phyloP scores from a whole-genome alignment of 2,329 filamentous ascomycete genomes.

The Aspergillus oerlinghausenensis region DNA sequence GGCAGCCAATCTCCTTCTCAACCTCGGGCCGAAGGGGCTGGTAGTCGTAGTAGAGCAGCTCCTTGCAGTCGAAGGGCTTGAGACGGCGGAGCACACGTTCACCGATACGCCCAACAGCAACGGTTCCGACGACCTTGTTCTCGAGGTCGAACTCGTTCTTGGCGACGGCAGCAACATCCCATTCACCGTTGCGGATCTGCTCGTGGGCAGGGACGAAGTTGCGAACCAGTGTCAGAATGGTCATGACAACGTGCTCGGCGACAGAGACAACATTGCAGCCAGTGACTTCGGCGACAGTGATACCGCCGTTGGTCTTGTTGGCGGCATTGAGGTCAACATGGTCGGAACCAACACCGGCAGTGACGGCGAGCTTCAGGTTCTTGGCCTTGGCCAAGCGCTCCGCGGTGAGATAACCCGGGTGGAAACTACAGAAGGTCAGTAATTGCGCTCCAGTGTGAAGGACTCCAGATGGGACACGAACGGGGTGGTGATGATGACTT shows the following conservation, averaged over 20 bases:
- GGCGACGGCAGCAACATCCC: conserved; percentile 91
- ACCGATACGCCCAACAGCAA: conserved; percentile 94
- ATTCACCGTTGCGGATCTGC: conserved; percentile 81
- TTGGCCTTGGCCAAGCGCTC: conserved; percentile 97
- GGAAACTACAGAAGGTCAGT: conserved; percentile 62
- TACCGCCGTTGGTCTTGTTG: conserved; percentile 96
- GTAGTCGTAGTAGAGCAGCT: conserved; percentile 99
- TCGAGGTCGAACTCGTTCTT: conserved; percentile 99
- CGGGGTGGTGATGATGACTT: conserved; percentile 99
- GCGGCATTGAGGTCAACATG: conserved; percentile 95
- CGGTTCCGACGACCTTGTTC: conserved; percentile 95
- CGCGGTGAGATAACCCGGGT: conserved; percentile 94
- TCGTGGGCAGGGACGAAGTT: conserved; percentile 99
- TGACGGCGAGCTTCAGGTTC: conserved; percentile 97
- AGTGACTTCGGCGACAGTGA: conserved; percentile 96
- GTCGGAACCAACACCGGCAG: conserved; percentile 96
- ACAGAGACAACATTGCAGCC: conserved; percentile 98
- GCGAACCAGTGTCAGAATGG: conserved; percentile 89
- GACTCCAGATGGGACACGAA: conserved; percentile 40
- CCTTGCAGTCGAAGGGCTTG: conserved; percentile 98
- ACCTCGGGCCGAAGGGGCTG: conserved; percentile 81
- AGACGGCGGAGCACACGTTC: conserved; percentile 95
- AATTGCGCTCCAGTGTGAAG: not conserved
- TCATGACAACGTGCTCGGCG: conserved; percentile 99
- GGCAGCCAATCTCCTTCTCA: conserved; percentile 93